Evolutionary conservation across 2,329 filamentous ascomycete species (phyloP).

Genomic region (Penicillium sp.): DNA sequence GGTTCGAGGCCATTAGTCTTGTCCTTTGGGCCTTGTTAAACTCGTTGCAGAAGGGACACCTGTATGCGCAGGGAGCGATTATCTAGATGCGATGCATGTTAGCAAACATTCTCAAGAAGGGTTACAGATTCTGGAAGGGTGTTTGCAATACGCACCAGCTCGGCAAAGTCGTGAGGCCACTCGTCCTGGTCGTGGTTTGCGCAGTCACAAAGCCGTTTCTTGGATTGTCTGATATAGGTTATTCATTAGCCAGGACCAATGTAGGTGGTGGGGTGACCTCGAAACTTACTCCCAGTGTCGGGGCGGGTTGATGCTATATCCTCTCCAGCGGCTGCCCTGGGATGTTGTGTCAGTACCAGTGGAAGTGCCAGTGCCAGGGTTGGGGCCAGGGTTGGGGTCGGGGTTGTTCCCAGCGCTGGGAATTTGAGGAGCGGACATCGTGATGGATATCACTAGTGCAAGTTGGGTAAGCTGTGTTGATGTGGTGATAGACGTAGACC

Average conservation of each 20-base stretch:
- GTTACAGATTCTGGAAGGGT: neutral
- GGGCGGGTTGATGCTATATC: neutral
- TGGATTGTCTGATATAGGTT: neutral
- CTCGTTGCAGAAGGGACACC: neutral
- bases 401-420: neutral
- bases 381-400: neutral
- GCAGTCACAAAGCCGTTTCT: neutral
- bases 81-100: neutral
- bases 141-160: neutral
- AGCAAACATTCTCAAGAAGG: neutral
- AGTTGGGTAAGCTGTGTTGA: too few relatives aligned
- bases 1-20: neutral
- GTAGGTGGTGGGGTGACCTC: neutral
- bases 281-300: neutral
- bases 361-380: neutral
- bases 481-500: too few relatives aligned
- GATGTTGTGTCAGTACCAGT: neutral
- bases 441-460: neutral
- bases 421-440: neutral
- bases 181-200: accelerated
- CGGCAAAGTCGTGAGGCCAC: neutral
- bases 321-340: neutral
- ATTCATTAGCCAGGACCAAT: neutral
- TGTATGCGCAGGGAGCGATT: neutral
- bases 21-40: neutral